phyloP scores from a whole-genome alignment of 352 stramenopile species.

The Phytophthora ramorum region DNA sequence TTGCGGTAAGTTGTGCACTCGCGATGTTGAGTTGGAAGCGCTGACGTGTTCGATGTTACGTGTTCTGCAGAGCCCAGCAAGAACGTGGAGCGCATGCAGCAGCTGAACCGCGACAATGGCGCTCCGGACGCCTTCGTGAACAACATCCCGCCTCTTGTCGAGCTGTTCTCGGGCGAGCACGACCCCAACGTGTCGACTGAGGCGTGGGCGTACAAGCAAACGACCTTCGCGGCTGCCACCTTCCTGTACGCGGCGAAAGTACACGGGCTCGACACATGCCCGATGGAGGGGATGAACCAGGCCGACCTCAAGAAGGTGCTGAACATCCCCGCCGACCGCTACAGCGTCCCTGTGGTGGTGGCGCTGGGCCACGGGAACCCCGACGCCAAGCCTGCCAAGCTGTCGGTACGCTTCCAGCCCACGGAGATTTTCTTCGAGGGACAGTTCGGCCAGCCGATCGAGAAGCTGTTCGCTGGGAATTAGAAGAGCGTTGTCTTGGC shows the following conservation, averaged over 20 bases:
- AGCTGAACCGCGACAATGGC: constrained; percentile 66
- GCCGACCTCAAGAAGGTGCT: constrained; percentile 49
- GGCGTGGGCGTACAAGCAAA: constrained; percentile 83
- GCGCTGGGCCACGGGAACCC: constrained; percentile 56
- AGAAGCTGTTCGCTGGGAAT: constrained; percentile 47
- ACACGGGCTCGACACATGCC: constrained; percentile 63
- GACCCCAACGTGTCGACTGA: constrained; percentile 59
- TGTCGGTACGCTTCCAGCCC: constrained; percentile 53
- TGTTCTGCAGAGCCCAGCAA: constrained; percentile 57
- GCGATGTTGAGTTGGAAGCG: not conserved
- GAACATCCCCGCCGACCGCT: constrained; percentile 70
- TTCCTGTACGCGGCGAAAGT: constrained; percentile 72
- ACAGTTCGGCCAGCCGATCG: constrained; percentile 67
- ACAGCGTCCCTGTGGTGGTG: constrained; percentile 70
- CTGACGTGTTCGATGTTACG: not conserved
- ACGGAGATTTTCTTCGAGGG: constrained; percentile 79
- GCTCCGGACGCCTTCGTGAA: constrained; percentile 44
- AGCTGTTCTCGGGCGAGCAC: constrained; percentile 63
- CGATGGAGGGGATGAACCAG: constrained; percentile 79
- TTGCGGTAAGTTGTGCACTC: constrained; percentile 40
- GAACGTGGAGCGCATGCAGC: constrained; percentile 67
- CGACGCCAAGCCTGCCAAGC: constrained; percentile 9
- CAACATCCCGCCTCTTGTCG: constrained; percentile 52
- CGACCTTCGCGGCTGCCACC: constrained; percentile 60
- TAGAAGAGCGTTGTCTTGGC: not conserved